Conservation (phyloP, 495 filamentous ascomycete species). For the Aspergillus coremiiformis region DNA sequence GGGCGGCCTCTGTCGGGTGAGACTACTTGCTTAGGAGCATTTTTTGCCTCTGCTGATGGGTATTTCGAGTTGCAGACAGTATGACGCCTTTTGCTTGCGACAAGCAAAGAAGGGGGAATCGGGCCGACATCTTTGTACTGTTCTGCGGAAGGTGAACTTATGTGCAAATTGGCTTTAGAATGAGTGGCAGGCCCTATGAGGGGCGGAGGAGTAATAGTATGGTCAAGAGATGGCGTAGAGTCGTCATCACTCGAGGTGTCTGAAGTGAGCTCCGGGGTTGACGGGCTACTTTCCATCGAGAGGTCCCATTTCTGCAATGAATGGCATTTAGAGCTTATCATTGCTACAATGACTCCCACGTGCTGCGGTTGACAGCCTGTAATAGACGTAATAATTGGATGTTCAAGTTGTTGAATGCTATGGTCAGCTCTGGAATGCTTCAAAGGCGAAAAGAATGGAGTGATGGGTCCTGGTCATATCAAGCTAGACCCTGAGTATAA, state of each 20-base stretch:
- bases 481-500: conserved; percentile 1
- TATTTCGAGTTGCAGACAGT: not conserved
- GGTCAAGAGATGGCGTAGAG: not conserved
- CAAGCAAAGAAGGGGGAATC: not conserved
- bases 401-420: not conserved
- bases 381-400: conserved; percentile 5
- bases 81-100: not conserved
- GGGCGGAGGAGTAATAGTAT: not conserved
- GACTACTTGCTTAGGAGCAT: too few relatives aligned
- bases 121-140: not conserved
- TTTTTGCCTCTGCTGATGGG: not conserved
- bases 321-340: conserved; percentile 21
- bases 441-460: conserved; percentile 19
- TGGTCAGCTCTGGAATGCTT: conserved; percentile 3
- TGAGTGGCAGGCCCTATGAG: not conserved
- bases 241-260: conserved; percentile 4
- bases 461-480: not conserved
- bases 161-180: not conserved
- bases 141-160: not conserved
- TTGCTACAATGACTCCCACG: conserved; percentile 4
- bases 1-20: conserved; percentile 12
- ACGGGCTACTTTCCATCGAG: not conserved
- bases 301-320: conserved; percentile 17
- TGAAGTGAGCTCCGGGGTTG: conserved; percentile 1
- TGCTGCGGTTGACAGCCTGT: not conserved